These are phyloP conservation scores for Epicoccum nigrum DNA, from an alignment of 2,329 filamentous ascomycete genomes.

Conservation along the genomic window DNA sequence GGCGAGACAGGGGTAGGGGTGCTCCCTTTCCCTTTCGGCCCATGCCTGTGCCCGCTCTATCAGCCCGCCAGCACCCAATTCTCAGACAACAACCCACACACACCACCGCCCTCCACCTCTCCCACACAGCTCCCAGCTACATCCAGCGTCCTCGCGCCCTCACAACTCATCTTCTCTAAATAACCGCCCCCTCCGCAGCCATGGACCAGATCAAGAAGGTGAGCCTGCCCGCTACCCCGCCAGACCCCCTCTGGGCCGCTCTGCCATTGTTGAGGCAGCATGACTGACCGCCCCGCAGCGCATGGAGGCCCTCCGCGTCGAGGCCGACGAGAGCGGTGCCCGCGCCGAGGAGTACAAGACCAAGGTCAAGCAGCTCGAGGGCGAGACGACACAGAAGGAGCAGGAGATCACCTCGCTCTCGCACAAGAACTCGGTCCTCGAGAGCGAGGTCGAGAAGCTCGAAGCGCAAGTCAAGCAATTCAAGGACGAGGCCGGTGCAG, in stretches of 20 bases:
- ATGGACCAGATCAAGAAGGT: conserved; percentile 95
- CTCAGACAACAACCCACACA: conserved; percentile 34
- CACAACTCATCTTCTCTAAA: background rate
- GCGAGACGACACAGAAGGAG: conserved; percentile 95
- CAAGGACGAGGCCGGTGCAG: conserved; percentile 85
- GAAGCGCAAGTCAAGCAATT: conserved; percentile 82
- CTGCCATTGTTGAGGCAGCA: background rate
- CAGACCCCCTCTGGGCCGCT: conserved; percentile 28
- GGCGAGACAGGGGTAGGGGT: conserved; percentile 19
- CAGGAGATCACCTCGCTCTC: conserved; percentile 96
- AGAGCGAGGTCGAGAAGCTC: conserved; percentile 90
- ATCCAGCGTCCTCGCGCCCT: conserved; percentile 1
- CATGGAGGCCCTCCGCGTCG: conserved; percentile 92
- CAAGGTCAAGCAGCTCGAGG: conserved; percentile 88
- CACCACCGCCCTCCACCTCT: conserved; percentile 8
- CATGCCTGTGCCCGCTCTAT: conserved; percentile 38
- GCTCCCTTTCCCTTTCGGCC: conserved; percentile 23
- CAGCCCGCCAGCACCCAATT: conserved; percentile 27
- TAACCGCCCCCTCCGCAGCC: conserved; percentile 26
- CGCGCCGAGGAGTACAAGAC: conserved; percentile 86
- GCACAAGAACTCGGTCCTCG: conserved; percentile 93
- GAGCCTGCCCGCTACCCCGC: conserved; percentile 56
- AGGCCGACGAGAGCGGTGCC: conserved; percentile 82
- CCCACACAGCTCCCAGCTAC: conserved; percentile 16
- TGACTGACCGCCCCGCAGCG: conserved; percentile 64